Evolutionary conservation across 2,329 filamentous ascomycete species (phyloP).

Genomic region (Xylariales sp.): DNA sequence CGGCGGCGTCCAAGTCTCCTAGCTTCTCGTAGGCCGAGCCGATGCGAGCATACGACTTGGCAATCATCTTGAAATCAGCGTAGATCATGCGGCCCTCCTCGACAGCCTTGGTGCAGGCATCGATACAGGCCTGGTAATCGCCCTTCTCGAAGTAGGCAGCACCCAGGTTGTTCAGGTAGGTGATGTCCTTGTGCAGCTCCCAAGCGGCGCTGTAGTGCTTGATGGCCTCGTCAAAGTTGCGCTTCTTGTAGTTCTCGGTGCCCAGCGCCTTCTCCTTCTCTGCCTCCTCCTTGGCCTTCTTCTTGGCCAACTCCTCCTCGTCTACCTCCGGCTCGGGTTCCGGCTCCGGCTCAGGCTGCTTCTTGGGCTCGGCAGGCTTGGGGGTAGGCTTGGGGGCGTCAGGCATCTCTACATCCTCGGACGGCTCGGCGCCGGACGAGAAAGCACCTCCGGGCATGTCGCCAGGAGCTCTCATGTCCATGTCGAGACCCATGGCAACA

Average conservation of each 20-base stretch:
- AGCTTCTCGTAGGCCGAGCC: slow-evolving; percentile 90
- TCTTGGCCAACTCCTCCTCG: slow-evolving; percentile 78
- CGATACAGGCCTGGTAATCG: slow-evolving; percentile 83
- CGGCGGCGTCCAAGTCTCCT: slow-evolving; percentile 72
- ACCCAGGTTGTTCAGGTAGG: slow-evolving; percentile 93
- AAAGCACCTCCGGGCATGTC: slow-evolving; percentile 27
- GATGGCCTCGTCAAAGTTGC: slow-evolving; percentile 91
- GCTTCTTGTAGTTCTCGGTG: slow-evolving; percentile 97
- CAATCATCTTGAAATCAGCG: slow-evolving; percentile 96
- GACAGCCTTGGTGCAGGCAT: slow-evolving; percentile 81
- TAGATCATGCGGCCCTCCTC: slow-evolving; percentile 85
- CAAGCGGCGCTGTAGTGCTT: slow-evolving; percentile 92
- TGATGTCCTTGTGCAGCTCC: slow-evolving; percentile 93
- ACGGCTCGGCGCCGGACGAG: slow-evolving; percentile 38
- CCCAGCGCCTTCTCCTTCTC: slow-evolving; percentile 93
- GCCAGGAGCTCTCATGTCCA: slow-evolving; percentile 56
- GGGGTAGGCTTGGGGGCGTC: slow-evolving; percentile 50
- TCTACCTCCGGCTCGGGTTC: slow-evolving; percentile 55
- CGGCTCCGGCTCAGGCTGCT: slow-evolving; percentile 54
- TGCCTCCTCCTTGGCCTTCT: slow-evolving; percentile 86
- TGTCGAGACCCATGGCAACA: slow-evolving; percentile 88
- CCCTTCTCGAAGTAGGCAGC: slow-evolving; percentile 96
- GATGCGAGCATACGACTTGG: slow-evolving; percentile 96
- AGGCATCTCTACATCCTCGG: slow-evolving; percentile 75
- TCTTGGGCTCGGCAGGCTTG: slow-evolving; percentile 49